Percentiles rank a stretch among this genome's conserved stretches.
Evolutionary conservation across 2,329 filamentous ascomycete species (phyloP).

Genomic region (Cercospora beticola): DNA sequence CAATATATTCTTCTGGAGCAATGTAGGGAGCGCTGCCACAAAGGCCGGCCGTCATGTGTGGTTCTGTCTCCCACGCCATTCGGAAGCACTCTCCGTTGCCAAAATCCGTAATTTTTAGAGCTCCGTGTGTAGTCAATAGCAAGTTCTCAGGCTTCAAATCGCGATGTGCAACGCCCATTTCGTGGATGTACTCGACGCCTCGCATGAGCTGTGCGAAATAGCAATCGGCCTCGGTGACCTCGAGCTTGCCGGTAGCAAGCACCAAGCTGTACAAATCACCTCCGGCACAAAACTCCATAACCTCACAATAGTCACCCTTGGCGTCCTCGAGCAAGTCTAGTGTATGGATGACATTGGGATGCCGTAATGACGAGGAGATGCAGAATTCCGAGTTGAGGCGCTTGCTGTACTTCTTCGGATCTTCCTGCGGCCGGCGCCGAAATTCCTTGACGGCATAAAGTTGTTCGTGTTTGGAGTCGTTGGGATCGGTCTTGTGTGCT

Average conservation of each 20-base stretch:
- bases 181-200: constrained; percentile 97
- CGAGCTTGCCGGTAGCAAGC: constrained; percentile 84
- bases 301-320: constrained; percentile 97
- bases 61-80: constrained; percentile 98
- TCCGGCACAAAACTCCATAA: constrained; percentile 98
- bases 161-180: constrained; percentile 97
- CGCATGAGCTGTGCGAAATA: constrained; percentile 99
- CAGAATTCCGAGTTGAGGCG: constrained; percentile 96
- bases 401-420: constrained; percentile 96
- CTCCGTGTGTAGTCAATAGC: constrained; percentile 85
- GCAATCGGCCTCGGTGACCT: constrained; percentile 90
- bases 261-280: constrained; percentile 94
- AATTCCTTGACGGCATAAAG: constrained; percentile 98
- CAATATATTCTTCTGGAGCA: constrained; percentile 91
- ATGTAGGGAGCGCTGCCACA: constrained; percentile 98
- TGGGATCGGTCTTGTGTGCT: constrained; percentile 89
- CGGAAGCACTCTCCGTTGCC: constrained; percentile 99
- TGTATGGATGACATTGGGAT: constrained; percentile 97
- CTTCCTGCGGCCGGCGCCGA: constrained; percentile 88
- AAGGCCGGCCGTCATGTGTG: constrained; percentile 95
- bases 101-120: constrained; percentile 96
- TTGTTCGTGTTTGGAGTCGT: constrained; percentile 74
- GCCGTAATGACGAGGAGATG: constrained; percentile 92
- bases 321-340: constrained; percentile 92
- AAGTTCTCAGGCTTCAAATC: constrained; percentile 97